phyloP scores from a whole-genome alignment of 2,329 filamentous ascomycete genomes.

The Gyromitra esculenta region DNA sequence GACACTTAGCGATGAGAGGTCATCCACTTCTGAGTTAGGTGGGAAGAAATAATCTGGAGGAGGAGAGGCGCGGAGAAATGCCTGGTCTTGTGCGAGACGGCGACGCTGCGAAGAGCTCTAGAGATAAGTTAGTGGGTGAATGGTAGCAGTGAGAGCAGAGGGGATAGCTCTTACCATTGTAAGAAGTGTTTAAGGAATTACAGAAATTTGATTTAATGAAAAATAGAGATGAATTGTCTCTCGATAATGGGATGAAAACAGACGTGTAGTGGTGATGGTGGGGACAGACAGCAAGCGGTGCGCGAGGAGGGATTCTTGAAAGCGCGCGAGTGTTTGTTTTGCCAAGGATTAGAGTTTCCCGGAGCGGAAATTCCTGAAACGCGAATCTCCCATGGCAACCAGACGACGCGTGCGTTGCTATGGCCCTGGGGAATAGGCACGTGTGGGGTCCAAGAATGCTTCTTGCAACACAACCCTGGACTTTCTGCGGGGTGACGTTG shows the following conservation, averaged over 20 bases:
- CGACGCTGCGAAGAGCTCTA: slow-evolving; percentile 51
- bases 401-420: slow-evolving; percentile 42
- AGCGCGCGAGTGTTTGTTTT: slow-evolving; percentile 52
- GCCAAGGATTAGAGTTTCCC: slow-evolving; percentile 37
- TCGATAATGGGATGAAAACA: neutral
- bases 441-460: slow-evolving; percentile 10
- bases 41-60: slow-evolving; percentile 57
- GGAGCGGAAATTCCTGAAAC: slow-evolving; percentile 47
- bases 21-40: slow-evolving; percentile 52
- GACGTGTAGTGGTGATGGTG: slow-evolving; percentile 22
- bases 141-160: slow-evolving; percentile 1
- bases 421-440: neutral
- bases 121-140: slow-evolving; percentile 28
- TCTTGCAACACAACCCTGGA: neutral
- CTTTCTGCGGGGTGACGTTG: slow-evolving; percentile 30
- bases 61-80: slow-evolving; percentile 52
- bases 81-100: slow-evolving; percentile 57
- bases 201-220: neutral
- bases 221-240: neutral
- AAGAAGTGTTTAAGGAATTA: neutral
- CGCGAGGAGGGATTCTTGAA: slow-evolving; percentile 21
- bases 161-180: slow-evolving; percentile 32
- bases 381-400: slow-evolving; percentile 43
- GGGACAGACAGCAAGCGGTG: neutral
- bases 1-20: slow-evolving; percentile 54